Evolutionary conservation across 371 early-diverging fungal species (phyloP), one percentile per base, ranked within the genome.

Genomic region (Sporodiniella umbellata): DNA sequence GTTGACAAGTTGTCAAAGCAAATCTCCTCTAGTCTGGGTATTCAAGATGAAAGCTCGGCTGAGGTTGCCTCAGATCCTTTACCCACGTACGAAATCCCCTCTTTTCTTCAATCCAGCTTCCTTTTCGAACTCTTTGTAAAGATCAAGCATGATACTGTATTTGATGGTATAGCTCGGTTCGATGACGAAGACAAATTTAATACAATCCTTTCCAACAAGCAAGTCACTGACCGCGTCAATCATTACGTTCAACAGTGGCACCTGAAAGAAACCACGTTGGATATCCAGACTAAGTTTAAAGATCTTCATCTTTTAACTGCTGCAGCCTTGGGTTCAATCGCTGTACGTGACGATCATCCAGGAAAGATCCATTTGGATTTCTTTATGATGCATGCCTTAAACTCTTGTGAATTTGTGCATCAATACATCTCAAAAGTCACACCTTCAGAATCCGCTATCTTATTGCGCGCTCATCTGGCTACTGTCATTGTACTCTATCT

Each of bases 311-410:
- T 53, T 19, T 54, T 66, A 2, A 39, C 43, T 17, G 23, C 56
- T 19, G 17, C 71, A 12, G 51, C 46, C 15, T 49, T 60, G 11
- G 77, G 69, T 24, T 62, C 66, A 4, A 45, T 65, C 2, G 75
- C 42, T 30, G 52, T 72, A 21, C 63, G 66, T 8, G 33, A 58
- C 2, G 48, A 56, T 23, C 50, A 60, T 35, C 54, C 62, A 47
- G 61, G 51, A 12, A 45, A 58, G 33, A 15, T 56, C 3, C 58
- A 62, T 24, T 46, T 70, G 14, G 76, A 76, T 42, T 79, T 79
- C 55, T 71, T 76, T 45, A 51, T 75, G 33, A 75, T 81, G 74
- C 84, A 84, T 45, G 66, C 70, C 11, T 39, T 83, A 39, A 83
- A 83, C 0, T 79, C 81, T 5, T 54, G 65, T 4, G 70, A 72